Conservation (phyloP, 139 green algal species). For the Deuterostichococcus epilithicus region DNA sequence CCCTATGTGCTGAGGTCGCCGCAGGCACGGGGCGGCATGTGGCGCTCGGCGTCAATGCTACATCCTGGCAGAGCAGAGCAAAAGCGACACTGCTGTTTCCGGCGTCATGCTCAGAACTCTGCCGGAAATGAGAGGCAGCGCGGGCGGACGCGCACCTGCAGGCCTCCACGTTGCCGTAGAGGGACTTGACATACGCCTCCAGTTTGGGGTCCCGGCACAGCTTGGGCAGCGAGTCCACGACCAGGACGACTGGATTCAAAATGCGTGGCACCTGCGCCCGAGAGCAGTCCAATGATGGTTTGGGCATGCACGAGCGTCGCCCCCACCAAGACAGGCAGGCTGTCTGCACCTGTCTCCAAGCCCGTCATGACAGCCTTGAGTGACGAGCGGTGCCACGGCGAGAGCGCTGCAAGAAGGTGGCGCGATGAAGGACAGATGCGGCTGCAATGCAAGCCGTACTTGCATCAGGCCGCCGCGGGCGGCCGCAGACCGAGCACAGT, state of each 20-base stretch:
- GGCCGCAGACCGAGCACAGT: no score
- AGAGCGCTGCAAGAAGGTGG: background rate
- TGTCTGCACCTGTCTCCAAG: no score
- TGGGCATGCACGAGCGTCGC: background rate
- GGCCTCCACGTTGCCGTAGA: conserved; percentile 63
- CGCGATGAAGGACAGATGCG: no score
- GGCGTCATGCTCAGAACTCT: no score
- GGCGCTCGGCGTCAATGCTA: no score
- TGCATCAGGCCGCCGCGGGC: no score
- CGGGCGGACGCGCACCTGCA: conserved; percentile 18
- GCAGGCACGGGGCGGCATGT: no score
- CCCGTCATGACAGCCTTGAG: background rate
- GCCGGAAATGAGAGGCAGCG: no score
- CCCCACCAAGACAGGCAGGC: background rate
- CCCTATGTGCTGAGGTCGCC: no score
- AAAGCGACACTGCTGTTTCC: no score
- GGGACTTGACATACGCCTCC: conserved; percentile 39
- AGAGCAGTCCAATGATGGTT: background rate
- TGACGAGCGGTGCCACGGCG: background rate
- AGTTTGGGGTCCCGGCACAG: conserved; percentile 48
- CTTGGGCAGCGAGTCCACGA: conserved; percentile 79
- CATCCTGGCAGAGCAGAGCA: no score
- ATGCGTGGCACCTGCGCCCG: conserved; percentile 79
- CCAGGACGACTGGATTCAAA: conserved; percentile 83
- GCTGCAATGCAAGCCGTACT: no score